A percentile compares a stretch with the other conserved stretches of the same genome.
These are phyloP conservation scores for Apiotrichum sp. DNA, from an alignment of 1,284 basidiomycete species.

Conservation along the genomic window DNA sequence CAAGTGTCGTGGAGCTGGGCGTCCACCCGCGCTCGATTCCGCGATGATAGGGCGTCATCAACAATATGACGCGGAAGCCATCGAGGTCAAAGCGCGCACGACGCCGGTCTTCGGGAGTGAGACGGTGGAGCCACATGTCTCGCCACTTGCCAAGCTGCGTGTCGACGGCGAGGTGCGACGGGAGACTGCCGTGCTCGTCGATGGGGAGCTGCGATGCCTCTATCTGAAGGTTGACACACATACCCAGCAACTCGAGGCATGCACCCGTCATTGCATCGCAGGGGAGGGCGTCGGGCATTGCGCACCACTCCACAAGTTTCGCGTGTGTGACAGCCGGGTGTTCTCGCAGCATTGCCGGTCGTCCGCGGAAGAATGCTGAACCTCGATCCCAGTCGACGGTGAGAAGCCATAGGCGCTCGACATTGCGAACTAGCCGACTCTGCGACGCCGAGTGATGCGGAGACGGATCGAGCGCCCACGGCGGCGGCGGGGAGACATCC, in stretches of 20 bases:
- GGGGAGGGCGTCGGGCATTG: neutral
- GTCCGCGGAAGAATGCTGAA: conserved; percentile 15
- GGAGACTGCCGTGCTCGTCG: neutral
- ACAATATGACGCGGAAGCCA: conserved; percentile 14
- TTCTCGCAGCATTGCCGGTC: conserved; percentile 11
- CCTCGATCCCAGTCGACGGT: conserved; percentile 15
- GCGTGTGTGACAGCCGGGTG: neutral
- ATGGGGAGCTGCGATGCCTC: neutral
- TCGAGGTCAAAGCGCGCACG: conserved; percentile 11
- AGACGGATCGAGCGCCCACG: conserved; percentile 6
- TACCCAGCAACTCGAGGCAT: neutral
- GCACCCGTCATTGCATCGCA: neutral
- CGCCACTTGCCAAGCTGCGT: conserved; percentile 6
- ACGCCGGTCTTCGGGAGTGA: conserved; percentile 2
- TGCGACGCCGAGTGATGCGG: neutral
- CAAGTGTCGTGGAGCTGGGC: neutral
- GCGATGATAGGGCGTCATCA: conserved; percentile 17
- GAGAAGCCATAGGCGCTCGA: conserved; percentile 12
- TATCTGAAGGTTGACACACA: neutral
- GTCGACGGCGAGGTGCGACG: conserved; percentile 6
- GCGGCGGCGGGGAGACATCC: conserved; percentile 8
- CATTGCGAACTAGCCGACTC: conserved; percentile 6
- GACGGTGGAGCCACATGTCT: neutral
- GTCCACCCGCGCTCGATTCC: neutral
- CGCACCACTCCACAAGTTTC: neutral